phyloP scores from a whole-genome alignment of 805 yeast species.

The Candida parachauliodes region DNA sequence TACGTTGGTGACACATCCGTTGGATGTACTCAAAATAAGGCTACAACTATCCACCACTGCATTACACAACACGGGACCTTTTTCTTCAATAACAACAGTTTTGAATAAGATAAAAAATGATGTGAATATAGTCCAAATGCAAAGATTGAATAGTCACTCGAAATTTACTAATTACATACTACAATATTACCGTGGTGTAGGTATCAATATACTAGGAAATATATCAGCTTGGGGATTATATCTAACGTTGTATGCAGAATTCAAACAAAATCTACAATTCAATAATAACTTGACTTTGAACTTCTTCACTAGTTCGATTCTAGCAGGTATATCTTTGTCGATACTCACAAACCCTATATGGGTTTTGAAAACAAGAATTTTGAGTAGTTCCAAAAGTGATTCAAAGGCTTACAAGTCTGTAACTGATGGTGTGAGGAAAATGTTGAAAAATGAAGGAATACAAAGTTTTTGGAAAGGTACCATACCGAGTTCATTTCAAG shows the following conservation, averaged over 20 bases:
- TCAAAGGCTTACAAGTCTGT: constrained; percentile 58
- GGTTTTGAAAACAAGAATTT: constrained; percentile 89
- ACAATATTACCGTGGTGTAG: constrained; percentile 66
- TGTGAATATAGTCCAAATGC: constrained; percentile 11
- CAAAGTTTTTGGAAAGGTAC: constrained; percentile 70
- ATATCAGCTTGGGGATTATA: constrained; percentile 87
- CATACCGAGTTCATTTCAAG: constrained; percentile 72
- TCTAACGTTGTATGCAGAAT: constrained; percentile 69
- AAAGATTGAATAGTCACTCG: neutral
- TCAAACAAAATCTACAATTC: constrained; percentile 32
- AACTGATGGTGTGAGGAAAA: constrained; percentile 48
- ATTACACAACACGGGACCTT: constrained; percentile 10
- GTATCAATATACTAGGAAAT: constrained; percentile 80
- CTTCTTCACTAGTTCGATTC: constrained; percentile 32
- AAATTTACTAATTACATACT: constrained; percentile 16
- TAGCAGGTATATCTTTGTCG: constrained; percentile 75
- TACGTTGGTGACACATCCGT: constrained; percentile 81
- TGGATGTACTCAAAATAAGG: constrained; percentile 81
- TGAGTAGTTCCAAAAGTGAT: constrained; percentile 47
- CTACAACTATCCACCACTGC: constrained; percentile 54
- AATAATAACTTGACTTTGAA: constrained; percentile 17
- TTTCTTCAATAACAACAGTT: constrained; percentile 18
- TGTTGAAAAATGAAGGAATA: constrained; percentile 55
- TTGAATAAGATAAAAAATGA: constrained; percentile 17
- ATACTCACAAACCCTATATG: constrained; percentile 87